Conservation (phyloP, 1,284 basidiomycete species). For the Anthracocystis walkeri region DNA sequence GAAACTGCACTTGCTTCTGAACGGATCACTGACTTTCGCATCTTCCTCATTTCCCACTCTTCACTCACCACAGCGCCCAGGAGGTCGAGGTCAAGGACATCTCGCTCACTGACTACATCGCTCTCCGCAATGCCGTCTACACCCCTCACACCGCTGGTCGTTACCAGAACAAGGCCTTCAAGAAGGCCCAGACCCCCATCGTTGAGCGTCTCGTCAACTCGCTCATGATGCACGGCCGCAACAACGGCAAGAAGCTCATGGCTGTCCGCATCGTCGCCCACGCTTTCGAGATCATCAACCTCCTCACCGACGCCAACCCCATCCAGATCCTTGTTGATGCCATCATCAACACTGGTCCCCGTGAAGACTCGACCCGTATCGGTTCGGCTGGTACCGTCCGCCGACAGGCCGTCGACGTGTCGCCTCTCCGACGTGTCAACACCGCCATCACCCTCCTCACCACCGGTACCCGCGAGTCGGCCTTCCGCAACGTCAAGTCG, state of each 20-base stretch:
- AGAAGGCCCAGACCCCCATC: constrained; percentile 99
- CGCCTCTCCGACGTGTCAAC: constrained; percentile 97
- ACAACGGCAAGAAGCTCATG: constrained; percentile 99
- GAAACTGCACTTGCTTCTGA: not conserved
- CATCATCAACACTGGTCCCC: constrained; percentile 99
- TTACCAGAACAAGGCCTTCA: constrained; percentile 99
- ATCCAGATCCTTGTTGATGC: constrained; percentile 98
- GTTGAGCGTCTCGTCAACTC: constrained; percentile 99
- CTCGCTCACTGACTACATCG: constrained; percentile 86
- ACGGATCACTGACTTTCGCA: constrained; percentile 25
- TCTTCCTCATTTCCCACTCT: constrained; percentile 1
- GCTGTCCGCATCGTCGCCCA: constrained; percentile 99
- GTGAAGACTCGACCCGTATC: constrained; percentile 99
- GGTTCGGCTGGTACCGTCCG: constrained; percentile 99
- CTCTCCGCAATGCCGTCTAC: constrained; percentile 98
- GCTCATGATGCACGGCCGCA: constrained; percentile 99
- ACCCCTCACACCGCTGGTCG: constrained; percentile 96
- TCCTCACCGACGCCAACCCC: constrained; percentile 99
- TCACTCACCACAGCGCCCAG: constrained; percentile 54
- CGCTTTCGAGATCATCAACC: constrained; percentile 99
- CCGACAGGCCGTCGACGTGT: constrained; percentile 99
- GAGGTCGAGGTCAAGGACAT: constrained; percentile 99
- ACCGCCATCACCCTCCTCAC: constrained; percentile 96
- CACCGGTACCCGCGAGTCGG: constrained; percentile 96
- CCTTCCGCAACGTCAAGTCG: constrained; percentile 99